Evolutionary conservation across 2,329 filamentous ascomycete species (phyloP), one percentile per base, ranked within the genome.

Genomic region (Scedosporium apiospermum): DNA sequence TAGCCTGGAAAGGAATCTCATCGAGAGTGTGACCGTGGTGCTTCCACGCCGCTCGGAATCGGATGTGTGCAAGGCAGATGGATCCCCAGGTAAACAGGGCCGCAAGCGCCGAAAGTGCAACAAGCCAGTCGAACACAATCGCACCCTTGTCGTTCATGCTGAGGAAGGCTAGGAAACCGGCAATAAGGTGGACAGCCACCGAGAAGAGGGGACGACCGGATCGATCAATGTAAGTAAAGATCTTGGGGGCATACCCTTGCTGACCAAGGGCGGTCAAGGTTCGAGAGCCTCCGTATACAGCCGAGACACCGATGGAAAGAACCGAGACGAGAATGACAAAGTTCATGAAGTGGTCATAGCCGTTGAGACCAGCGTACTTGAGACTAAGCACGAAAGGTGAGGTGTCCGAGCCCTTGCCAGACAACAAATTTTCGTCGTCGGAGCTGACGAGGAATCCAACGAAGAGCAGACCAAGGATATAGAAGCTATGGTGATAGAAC

Each of bases 31-130:
- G 84, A 26, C 85, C 85, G 63, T 87, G 79, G 16, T 73, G 69
- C 23, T 70, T 72, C 86, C 86, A 88, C 0, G 84, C 86, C 4
- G 69, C 66, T 44, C 86, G 84, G 80, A 88, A 88, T n/a, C 86
- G 85, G 67, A 88, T 86, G 68, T 88, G 86, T 1, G 83, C 80
- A 18, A 86, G 71, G 70, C 84, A 87, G 67, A 89, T 87, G 57
- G 81, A 84, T 23, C 79, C 84, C 86, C 86, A 89, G 16, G 85
- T 83, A 71, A 88, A 88, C 55, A 88, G 78, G 26, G 83, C 80
- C 12, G 82, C 81, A 1, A 88, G 78, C 62, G 83, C 86, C 2
- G 85, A 87, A 12, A 88, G 75, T 5, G 86, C 82, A 27, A 84
- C 79, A 1, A 89, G 80, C 86, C 86, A 88, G 65, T 82, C 78